Conservation (phyloP, 257 asterid species). For the Petunia secreta region DNA sequence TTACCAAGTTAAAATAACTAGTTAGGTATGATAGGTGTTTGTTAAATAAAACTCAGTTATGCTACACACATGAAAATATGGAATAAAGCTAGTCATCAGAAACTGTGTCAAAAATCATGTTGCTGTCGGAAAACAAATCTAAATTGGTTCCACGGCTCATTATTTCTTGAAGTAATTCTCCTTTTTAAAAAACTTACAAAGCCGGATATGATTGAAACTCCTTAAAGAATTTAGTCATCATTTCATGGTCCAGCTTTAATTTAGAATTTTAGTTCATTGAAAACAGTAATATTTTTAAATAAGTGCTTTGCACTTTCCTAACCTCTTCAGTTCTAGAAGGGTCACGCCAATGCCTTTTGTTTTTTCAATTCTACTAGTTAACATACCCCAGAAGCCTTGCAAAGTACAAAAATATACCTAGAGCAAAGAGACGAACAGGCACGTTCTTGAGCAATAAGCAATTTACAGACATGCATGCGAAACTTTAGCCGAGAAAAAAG, state of each 20-base stretch:
- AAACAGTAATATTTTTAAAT: background rate
- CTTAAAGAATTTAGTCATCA: too few species aligned
- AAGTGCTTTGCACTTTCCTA: background rate
- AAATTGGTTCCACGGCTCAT: background rate
- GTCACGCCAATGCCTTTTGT: background rate
- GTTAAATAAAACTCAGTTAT: constrained; percentile 2
- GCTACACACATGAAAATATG: constrained; percentile 29
- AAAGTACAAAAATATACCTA: background rate
- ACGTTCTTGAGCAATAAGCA: constrained; percentile 3
- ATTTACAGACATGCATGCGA: constrained; percentile 23
- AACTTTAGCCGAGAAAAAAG: background rate
- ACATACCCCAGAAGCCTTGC: background rate
- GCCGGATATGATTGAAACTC: too few species aligned
- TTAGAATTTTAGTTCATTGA: background rate
- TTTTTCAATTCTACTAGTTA: too few species aligned
- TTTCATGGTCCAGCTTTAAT: background rate
- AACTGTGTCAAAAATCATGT: constrained; percentile 40
- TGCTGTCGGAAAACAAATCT: constrained; percentile 28
- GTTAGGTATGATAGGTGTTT: background rate
- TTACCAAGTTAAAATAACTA: constrained; percentile 22
- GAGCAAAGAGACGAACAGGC: background rate
- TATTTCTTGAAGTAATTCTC: background rate
- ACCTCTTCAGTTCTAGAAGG: background rate
- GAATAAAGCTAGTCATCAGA: constrained; percentile 28
- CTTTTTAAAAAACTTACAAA: background rate